Conservation (phyloP, 225 moss, liverwort and hornwort species). For the Rhytidiadelphus loreus region DNA sequence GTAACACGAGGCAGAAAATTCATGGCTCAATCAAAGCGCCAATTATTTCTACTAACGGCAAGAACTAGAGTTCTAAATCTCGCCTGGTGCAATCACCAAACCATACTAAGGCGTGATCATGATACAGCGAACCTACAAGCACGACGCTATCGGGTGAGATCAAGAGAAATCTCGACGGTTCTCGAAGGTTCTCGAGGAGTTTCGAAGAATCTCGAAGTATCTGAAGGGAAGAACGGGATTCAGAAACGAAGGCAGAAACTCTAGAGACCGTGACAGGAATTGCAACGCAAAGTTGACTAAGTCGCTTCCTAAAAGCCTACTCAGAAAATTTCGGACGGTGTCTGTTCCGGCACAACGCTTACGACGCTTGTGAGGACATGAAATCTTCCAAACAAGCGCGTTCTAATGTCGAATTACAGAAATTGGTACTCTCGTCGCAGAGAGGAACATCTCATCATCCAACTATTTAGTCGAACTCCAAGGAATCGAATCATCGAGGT, state of each 20-base stretch:
- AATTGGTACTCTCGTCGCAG: neutral
- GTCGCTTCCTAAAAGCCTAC: neutral
- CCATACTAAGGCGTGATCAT: neutral
- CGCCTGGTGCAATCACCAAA: neutral
- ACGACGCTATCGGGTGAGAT: neutral
- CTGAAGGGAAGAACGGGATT: neutral
- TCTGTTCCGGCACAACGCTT: neutral
- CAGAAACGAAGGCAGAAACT: neutral
- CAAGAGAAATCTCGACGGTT: neutral
- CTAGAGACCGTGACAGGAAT: neutral
- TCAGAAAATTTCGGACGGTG: neutral
- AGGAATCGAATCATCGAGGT: neutral
- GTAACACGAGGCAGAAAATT: neutral
- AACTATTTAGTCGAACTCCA: neutral
- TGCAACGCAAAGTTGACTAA: neutral
- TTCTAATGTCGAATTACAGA: neutral
- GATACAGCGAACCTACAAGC: neutral
- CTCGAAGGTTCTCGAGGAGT: neutral
- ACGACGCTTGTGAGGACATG: neutral
- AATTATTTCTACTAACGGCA: neutral
- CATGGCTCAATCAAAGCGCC: neutral
- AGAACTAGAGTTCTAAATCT: neutral
- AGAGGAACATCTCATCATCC: neutral
- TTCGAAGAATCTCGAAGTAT: neutral
- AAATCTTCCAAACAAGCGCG: neutral